These are phyloP conservation scores for Trichoderma sp. DNA, from an alignment of 2,329 filamentous ascomycete species.

Conservation along the genomic window DNA sequence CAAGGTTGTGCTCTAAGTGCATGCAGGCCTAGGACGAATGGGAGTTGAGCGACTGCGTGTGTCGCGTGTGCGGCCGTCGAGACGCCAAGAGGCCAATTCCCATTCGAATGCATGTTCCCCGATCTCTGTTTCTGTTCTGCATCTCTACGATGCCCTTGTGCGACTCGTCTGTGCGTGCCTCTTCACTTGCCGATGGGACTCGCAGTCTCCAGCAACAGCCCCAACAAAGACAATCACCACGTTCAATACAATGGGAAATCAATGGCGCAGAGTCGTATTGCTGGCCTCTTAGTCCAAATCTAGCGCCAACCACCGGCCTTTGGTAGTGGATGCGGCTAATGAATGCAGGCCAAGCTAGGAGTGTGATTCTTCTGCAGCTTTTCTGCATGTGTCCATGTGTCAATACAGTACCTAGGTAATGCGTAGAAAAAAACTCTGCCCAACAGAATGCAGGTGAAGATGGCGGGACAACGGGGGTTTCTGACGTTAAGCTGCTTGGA, in stretches of 20 bases:
- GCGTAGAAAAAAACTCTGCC: neutral
- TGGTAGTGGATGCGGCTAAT: constrained; percentile 12
- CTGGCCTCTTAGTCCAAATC: neutral
- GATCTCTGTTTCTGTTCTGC: neutral
- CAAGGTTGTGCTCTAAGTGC: neutral
- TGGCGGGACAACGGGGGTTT: neutral
- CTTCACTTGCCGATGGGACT: neutral
- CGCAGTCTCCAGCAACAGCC: neutral
- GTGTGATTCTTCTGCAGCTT: constrained; percentile 10
- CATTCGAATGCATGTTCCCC: neutral
- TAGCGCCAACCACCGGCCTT: constrained; percentile 22
- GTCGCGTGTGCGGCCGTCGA: neutral
- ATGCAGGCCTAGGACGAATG: neutral
- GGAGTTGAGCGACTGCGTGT: neutral
- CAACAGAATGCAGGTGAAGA: neutral
- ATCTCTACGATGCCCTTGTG: neutral
- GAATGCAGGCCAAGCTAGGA: constrained; percentile 6
- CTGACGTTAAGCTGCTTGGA: neutral
- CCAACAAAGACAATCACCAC: neutral
- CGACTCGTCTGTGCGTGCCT: neutral
- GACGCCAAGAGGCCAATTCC: neutral
- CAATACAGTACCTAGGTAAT: too few relatives aligned
- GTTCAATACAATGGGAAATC: neutral
- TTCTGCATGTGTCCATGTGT: constrained; percentile 22
- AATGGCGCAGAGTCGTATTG: neutral